phyloP scores from a whole-genome alignment of 2,329 filamentous ascomycete genomes.

The Salinomyces thailandicus region DNA sequence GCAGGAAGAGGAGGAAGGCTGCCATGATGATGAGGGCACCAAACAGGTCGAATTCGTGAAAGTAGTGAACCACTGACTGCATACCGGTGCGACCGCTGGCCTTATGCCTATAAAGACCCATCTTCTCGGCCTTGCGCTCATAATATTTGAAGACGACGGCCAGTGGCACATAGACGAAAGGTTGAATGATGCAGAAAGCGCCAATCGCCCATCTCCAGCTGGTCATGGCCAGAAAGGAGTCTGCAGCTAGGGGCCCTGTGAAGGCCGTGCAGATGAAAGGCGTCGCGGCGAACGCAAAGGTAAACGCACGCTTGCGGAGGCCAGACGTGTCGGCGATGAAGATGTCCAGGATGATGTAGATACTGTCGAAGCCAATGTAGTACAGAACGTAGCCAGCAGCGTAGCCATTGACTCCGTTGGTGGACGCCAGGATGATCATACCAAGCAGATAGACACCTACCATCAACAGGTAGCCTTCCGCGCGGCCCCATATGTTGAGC shows the following conservation, averaged over 20 bases:
- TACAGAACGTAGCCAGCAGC: conserved; percentile 24
- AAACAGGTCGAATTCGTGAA: conserved; percentile 23
- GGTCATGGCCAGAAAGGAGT: conserved; percentile 15
- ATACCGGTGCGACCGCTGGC: conserved; percentile 14
- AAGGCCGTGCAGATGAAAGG: conserved; percentile 28
- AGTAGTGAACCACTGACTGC: conserved; percentile 20
- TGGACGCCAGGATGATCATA: conserved; percentile 21
- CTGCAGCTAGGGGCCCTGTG: conserved; percentile 18
- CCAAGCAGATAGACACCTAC: conserved; percentile 11
- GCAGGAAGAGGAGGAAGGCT: conserved; percentile 55
- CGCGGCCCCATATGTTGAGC: conserved; percentile 32
- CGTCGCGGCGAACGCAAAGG: conserved; percentile 23
- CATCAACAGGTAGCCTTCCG: conserved; percentile 30
- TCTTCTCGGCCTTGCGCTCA: conserved; percentile 20
- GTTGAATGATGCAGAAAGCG: conserved; percentile 23
- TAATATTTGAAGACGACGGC: conserved; percentile 21
- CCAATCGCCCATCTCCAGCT: conserved; percentile 26
- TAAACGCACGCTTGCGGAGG: conserved; percentile 22
- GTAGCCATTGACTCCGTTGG: conserved; percentile 20
- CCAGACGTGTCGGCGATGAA: conserved; percentile 26
- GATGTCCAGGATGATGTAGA: conserved; percentile 24
- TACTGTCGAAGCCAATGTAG: conserved; percentile 23
- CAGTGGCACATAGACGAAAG: conserved; percentile 20
- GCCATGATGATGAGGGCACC: conserved; percentile 22
- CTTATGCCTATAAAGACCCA: conserved; percentile 15